Base-by-base conservation (phyloP, 352 stramenopile species). In the Bremia lactucae region DNA sequence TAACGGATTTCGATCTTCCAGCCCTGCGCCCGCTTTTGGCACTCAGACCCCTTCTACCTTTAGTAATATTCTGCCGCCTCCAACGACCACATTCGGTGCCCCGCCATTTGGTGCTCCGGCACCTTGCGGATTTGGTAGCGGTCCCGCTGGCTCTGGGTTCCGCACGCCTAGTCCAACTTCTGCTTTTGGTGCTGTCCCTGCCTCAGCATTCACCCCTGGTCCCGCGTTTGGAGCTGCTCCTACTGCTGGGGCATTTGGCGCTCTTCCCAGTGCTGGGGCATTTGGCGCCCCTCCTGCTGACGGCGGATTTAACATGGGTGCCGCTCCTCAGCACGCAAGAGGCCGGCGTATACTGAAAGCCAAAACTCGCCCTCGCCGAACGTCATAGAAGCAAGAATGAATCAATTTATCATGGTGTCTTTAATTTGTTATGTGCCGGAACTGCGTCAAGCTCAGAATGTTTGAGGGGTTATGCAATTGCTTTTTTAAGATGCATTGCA, bases 251-350 rank as follows among this genome's bases (percentile, higher is more conserved):
- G 49, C 52, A 15, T 3, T 50, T 23, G 50, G 45, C 33, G 36
- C 43, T 35, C 52, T 21, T 22, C n/a, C 15, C 31, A 10, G 24
- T 28, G 24, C 18, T 38, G 44, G 42, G 25, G 65, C 49, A 2
- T 77, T 75, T 16, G 53, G 52, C 5, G 62, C 51, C 18, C 55
- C 56, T 25, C 47, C 55, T 14, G 35, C 52, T 18, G 65, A 65
- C n/a, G 72, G 70, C 18, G 62, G 66, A 19, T 92, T 92, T 34
- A 80, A 50, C 45, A 72, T 89, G 52, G 80, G 80, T 5, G 62
- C 63, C 6, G 68, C 75, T 34, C 73, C 56, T 0, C 53, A 72
- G 25, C 55, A 65, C 9, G 52, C 53, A 7, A 80, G 79, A 49
- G 59, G 59, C 15, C 69, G 75, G 31, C 75, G 75, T 26, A 86